Conservation (phyloP, 2,329 filamentous ascomycete species). For the Neopestalotiopsis rosae region DNA sequence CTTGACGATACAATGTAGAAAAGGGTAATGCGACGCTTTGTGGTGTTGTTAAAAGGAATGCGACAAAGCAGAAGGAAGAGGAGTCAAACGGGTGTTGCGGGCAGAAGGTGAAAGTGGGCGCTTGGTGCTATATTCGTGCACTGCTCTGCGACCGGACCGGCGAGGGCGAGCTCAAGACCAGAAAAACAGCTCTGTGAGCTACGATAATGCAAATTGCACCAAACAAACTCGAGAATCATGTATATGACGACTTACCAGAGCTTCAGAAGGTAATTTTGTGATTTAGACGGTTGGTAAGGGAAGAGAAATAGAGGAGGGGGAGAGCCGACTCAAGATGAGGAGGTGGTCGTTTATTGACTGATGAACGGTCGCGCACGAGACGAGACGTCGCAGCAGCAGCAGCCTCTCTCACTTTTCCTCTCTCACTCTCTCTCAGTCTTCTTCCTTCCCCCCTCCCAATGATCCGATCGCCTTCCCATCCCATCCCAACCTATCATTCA, state of each 20-base stretch:
- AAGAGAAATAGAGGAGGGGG: neutral
- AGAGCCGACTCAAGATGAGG: conserved; percentile 9
- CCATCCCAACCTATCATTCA: neutral
- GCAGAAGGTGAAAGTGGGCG: neutral
- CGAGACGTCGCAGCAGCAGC: conserved; percentile 16
- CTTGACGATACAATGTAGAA: conserved; percentile 13
- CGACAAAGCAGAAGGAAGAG: conserved; percentile 28
- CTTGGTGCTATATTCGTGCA: neutral
- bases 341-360: conserved; percentile 15
- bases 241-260: conserved; percentile 17
- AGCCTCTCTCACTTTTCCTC: neutral
- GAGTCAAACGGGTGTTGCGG: neutral
- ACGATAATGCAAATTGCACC: neutral
- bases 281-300: conserved; percentile 4
- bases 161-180: neutral
- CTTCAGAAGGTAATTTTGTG: conserved; percentile 1
- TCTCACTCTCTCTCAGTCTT: neutral
- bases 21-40: conserved; percentile 28
- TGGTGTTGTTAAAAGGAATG: conserved; percentile 34
- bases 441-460: neutral
- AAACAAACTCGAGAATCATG: conserved; percentile 6
- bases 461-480: neutral
- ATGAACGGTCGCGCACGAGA: conserved; percentile 9
- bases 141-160: neutral
- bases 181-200: conserved; percentile 4